A percentile compares a stretch with the other conserved stretches of the same genome.
Evolutionary conservation across 208 protist genomes (phyloP).

Genomic region (Spongospora subterranea): DNA sequence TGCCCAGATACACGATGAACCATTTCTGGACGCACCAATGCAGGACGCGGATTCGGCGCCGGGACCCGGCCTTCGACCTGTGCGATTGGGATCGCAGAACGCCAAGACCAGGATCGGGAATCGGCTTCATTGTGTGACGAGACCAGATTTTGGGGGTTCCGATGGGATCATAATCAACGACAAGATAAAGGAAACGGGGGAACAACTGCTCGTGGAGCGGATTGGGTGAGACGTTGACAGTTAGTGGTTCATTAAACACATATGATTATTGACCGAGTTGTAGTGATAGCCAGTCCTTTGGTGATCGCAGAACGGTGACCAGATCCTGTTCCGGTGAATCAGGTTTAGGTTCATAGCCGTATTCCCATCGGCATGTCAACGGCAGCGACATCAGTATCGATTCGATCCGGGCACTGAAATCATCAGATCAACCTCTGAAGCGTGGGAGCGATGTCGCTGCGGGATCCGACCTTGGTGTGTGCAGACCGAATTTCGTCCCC

Average conservation of each 20-base stretch:
- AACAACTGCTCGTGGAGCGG: too few relatives aligned
- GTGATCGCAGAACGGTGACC: neutral
- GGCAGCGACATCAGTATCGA: constrained; percentile 74
- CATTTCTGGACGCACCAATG: neutral
- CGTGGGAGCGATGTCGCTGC: neutral
- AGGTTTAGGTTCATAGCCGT: constrained; percentile 36
- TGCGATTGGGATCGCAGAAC: too few relatives aligned
- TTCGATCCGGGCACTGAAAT: constrained; percentile 69
- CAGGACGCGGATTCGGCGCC: constrained; percentile 16
- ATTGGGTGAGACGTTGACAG: too few relatives aligned
- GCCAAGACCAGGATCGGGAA: too few relatives aligned
- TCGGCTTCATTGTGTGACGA: too few relatives aligned
- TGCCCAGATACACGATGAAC: neutral
- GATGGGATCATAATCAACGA: too few relatives aligned
- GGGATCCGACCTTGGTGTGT: neutral
- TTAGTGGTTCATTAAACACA: too few relatives aligned
- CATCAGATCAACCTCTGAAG: neutral
- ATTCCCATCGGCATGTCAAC: constrained; percentile 71
- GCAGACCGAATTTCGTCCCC: constrained; percentile 70
- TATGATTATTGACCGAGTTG: neutral
- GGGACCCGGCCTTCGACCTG: too few relatives aligned
- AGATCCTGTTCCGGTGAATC: neutral
- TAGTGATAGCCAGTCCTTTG: neutral
- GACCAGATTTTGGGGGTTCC: too few relatives aligned
- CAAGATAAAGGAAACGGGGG: too few relatives aligned